Base-by-base conservation (phyloP, 2,329 filamentous ascomycete genomes). In the Plectosphaerella cucumerina region DNA sequence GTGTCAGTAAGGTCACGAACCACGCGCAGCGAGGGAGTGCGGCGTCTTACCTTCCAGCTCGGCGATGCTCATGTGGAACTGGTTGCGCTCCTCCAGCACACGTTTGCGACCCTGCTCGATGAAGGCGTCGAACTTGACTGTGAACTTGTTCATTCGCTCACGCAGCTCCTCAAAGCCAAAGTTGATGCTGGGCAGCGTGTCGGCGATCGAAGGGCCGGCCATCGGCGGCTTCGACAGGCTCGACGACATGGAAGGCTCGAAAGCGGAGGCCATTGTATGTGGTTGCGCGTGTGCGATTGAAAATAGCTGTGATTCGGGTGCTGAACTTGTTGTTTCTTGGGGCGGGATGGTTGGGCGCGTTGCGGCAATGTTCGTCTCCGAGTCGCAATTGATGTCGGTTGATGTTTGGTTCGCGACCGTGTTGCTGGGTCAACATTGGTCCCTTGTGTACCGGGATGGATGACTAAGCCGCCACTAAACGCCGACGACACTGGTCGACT, bases 101-200 rank as follows among this genome's bases (percentile, higher is more conserved):
- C 89, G 84, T 69, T 95, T 95, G 47, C 93, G 82, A 0, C 92
- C 91, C 57, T 89, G 85, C 64, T 96, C 93, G 56, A 99, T 97
- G 61, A 97, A 97, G 0, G 86, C 85, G 65, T 99, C 94, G 61
- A 99, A 99, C 60, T 84, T 87, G 9, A 84, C 80, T 0, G 89
- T 97, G 67, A 99, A 99, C 56, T 89, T 90, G 49, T 86, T 81
- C 94, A 99, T 97, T 70, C 91, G 89, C 63, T 93, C 90, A 70
- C 93, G 92, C 65, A 99, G 73, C 60, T 97, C 90, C 61, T 97
- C 92, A 69, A 97, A 97, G 52, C 91, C 91, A 68, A 99, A 97
- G 70, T 96, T 91, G 69, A 96, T 89, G 66, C 81, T 89, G 34
- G 94, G 94, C 9, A 99, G 82, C 47, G 84, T 83, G 66, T 91